Conservation (phyloP, 2,329 filamentous ascomycete genomes). For the Penicillium crustosum region DNA sequence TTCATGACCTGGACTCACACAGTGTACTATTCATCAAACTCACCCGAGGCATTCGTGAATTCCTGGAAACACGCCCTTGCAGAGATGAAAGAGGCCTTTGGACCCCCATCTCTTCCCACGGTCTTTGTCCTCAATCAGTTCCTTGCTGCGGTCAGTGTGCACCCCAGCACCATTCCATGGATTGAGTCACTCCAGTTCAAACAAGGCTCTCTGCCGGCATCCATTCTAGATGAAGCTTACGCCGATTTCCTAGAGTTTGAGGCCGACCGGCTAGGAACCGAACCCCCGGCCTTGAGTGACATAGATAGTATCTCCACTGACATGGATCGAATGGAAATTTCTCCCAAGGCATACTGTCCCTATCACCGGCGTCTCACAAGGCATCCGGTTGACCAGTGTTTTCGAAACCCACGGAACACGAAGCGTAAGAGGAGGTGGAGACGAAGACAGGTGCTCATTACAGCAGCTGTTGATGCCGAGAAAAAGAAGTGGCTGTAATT, state of each 20-base stretch:
- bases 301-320: not conserved
- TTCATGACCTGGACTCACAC: not conserved
- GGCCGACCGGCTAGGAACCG: not conserved
- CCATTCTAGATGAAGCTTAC: not conserved
- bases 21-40: not conserved
- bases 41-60: not conserved
- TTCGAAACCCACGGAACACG: not conserved
- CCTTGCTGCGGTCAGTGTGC: not conserved
- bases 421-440: not conserved
- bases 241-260: slow-evolving; percentile 1
- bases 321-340: not conserved
- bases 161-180: not conserved
- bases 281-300: not conserved
- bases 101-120: not conserved
- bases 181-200: not conserved
- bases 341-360: not conserved
- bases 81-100: not conserved
- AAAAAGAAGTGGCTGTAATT: not conserved
- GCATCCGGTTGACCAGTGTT: not conserved
- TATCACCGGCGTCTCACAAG: not conserved
- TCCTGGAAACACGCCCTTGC: not conserved
- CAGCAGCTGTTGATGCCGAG: not conserved
- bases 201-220: not conserved
- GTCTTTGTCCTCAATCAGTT: not conserved
- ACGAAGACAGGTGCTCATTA: not conserved